A percentile compares a stretch with the other conserved stretches of the same genome.
These are phyloP conservation scores for Mycocentrospora acerina DNA, from an alignment of 2,329 filamentous ascomycete genomes.

Conservation along the genomic window DNA sequence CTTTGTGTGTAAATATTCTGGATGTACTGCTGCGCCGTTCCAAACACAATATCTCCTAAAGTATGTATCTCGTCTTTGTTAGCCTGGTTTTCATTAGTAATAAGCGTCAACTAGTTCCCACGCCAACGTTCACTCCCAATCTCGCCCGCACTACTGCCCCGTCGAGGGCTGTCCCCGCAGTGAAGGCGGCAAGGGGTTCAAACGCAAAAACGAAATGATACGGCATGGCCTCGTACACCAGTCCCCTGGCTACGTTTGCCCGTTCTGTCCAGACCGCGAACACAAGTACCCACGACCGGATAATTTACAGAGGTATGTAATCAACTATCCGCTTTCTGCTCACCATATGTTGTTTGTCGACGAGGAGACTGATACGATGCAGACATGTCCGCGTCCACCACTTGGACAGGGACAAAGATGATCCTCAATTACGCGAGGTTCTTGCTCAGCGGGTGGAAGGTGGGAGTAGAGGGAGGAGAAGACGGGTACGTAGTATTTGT, in stretches of 20 bases:
- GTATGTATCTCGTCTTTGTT: conserved; percentile 47
- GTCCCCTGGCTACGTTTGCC: conserved; percentile 92
- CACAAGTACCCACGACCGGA: conserved; percentile 95
- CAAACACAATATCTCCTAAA: conserved; percentile 77
- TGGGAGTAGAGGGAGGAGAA: conserved; percentile 74
- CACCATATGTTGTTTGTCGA: background rate
- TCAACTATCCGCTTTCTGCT: conserved; percentile 4
- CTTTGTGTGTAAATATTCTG: conserved; percentile 59
- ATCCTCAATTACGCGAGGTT: conserved; percentile 77
- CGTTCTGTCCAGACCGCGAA: conserved; percentile 90
- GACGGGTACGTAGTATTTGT: conserved; percentile 54
- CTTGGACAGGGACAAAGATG: conserved; percentile 84
- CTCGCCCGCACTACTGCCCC: conserved; percentile 65
- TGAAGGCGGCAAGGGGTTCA: conserved; percentile 67
- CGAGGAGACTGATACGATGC: background rate
- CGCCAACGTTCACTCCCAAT: conserved; percentile 66
- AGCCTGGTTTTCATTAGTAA: no score
- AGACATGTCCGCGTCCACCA: conserved; percentile 95
- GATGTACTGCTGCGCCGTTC: conserved; percentile 72
- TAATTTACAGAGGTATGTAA: conserved; percentile 82
- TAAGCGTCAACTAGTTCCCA: conserved; percentile 58
- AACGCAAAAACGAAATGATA: conserved; percentile 71
- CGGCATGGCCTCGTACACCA: conserved; percentile 86
- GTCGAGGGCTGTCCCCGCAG: conserved; percentile 58
- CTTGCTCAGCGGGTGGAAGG: conserved; percentile 84